A percentile compares a stretch with the other conserved stretches of the same genome.
These are phyloP conservation scores for Colletotrichum tropicale DNA, from an alignment of 2,329 filamentous ascomycete species.

Conservation along the genomic window DNA sequence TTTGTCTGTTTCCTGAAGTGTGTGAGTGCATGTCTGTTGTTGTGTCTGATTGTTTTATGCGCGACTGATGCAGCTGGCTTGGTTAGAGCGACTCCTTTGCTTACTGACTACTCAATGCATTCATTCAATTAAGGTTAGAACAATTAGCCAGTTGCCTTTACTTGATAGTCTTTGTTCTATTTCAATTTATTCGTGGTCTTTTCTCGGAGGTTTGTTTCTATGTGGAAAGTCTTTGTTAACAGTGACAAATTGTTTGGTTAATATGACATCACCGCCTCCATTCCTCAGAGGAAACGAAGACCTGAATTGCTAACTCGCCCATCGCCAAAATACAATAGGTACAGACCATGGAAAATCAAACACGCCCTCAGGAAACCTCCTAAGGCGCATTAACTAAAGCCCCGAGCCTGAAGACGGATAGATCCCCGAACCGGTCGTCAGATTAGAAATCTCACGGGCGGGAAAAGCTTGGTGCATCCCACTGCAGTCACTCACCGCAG, in stretches of 20 bases:
- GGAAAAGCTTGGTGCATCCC: not conserved
- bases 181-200: too few species aligned
- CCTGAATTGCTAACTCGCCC: not conserved
- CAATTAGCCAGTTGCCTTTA: too few species aligned
- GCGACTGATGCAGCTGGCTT: too few species aligned
- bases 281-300: not conserved
- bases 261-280: not conserved
- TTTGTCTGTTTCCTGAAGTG: too few species aligned
- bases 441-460: not conserved
- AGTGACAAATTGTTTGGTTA: not conserved
- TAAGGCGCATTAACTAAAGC: not conserved
- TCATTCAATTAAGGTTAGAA: too few species aligned
- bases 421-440: not conserved
- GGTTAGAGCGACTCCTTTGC: too few species aligned
- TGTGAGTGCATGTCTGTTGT: too few species aligned
- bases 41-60: too few species aligned
- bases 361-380: not conserved
- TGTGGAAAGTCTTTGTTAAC: too few species aligned
- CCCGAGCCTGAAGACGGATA: not conserved
- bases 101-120: too few species aligned
- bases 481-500: not conserved
- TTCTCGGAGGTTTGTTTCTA: too few species aligned
- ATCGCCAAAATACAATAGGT: not conserved
- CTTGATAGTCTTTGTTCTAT: too few species aligned
- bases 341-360: not conserved